Evolutionary conservation across 2,329 filamentous ascomycete species (phyloP).

Genomic region (Plenodomus lindquistii): DNA sequence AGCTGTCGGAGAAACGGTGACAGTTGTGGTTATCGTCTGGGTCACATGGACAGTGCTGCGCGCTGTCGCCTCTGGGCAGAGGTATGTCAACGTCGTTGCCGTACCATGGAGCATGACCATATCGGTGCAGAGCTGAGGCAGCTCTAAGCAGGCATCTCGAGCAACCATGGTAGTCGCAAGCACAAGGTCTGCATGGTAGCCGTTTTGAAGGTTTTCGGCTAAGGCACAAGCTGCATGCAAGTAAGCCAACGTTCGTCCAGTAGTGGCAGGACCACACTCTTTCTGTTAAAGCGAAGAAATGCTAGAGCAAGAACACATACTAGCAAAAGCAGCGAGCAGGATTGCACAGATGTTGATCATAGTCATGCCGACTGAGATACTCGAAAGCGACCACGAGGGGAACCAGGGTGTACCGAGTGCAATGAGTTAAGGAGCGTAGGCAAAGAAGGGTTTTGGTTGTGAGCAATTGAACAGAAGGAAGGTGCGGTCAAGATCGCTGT

Average conservation of each 20-base stretch:
- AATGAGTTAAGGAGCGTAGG: slow-evolving; percentile 2
- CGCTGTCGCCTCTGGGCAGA: slow-evolving; percentile 19
- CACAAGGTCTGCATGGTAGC: slow-evolving; percentile 4
- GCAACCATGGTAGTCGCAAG: slow-evolving; percentile 5
- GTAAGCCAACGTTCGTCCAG: neutral
- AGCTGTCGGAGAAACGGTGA: slow-evolving; percentile 12
- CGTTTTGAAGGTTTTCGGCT: slow-evolving; percentile 9
- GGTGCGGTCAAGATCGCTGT: neutral
- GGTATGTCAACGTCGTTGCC: slow-evolving; percentile 26
- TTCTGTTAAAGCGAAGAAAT: neutral
- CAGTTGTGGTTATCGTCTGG: slow-evolving; percentile 16
- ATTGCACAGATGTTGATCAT: slow-evolving; percentile 15
- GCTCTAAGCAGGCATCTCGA: slow-evolving; percentile 14
- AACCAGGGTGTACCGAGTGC: neutral
- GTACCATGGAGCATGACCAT: slow-evolving; percentile 15
- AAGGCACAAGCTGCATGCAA: slow-evolving; percentile 7
- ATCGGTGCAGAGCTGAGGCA: slow-evolving; percentile 28
- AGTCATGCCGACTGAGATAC: neutral
- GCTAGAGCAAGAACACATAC: slow-evolving; percentile 8
- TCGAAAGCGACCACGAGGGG: neutral
- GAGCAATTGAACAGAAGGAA: neutral
- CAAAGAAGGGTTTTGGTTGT: neutral
- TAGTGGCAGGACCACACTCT: neutral
- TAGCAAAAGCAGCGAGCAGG: slow-evolving; percentile 9
- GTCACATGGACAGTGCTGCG: slow-evolving; percentile 20